Conservation (phyloP, 169 alveolate genomes). For the Perkinsus chesapeaki region DNA sequence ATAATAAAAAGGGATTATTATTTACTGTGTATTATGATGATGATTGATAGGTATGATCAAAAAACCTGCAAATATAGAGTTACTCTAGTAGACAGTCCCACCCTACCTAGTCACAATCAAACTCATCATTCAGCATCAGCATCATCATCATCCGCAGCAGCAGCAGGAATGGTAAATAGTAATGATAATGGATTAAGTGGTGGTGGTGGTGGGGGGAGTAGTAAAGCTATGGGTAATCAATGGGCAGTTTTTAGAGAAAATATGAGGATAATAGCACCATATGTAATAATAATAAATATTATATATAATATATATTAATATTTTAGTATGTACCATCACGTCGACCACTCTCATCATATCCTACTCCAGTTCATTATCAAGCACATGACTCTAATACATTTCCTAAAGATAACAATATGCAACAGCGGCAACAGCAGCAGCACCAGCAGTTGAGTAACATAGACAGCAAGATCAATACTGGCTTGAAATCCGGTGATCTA, state of each 20-base stretch:
- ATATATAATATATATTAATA: background rate
- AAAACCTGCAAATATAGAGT: background rate
- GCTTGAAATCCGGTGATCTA: background rate
- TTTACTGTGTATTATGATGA: background rate
- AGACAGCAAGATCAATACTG: background rate
- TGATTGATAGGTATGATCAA: background rate
- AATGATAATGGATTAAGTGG: too few relatives aligned
- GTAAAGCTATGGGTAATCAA: background rate
- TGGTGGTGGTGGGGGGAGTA: background rate
- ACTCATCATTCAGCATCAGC: background rate
- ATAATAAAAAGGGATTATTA: background rate
- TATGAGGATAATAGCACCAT: background rate
- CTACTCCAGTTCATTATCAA: too few relatives aligned
- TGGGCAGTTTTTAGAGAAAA: background rate
- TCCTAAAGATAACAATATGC: too few relatives aligned
- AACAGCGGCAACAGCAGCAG: too few relatives aligned
- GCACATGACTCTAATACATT: too few relatives aligned
- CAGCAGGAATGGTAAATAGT: too few relatives aligned
- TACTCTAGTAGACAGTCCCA: background rate
- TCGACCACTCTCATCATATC: background rate
- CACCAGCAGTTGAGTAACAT: too few relatives aligned
- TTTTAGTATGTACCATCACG: background rate
- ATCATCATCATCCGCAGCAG: too few relatives aligned
- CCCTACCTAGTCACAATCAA: too few relatives aligned
- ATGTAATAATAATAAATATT: background rate